Evolutionary conservation across 2,329 filamentous ascomycete genomes (phyloP), one percentile per base, ranked within the genome.

Genomic region (Xylaria sp.): DNA sequence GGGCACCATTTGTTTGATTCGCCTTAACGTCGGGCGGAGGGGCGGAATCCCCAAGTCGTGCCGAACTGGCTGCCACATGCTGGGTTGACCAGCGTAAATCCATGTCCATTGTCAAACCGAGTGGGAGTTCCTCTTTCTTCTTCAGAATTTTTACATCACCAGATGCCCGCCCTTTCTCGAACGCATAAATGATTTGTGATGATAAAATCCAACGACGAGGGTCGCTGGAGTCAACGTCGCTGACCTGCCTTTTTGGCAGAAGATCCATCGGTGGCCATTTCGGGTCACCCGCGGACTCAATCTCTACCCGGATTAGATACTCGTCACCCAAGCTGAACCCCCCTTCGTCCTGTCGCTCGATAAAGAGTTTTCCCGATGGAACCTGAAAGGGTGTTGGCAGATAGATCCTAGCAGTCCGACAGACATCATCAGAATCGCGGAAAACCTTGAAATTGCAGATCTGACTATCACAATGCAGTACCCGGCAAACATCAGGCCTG

Each of bases 381-480:
- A 89, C 79, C 45, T 81, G 81, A 68, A 89, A 88, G 0, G 86
- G 85, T 24, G 78, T 77, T 34, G 81, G 79, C 55, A 86, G 73
- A 70, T 84, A 82, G 30, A 88, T 79, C 55, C 84, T 82, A 12
- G 85, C 83, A 65, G 85, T 81, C 34, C 79, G 81, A 53, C 83
- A 81, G 58, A 81, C 80, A 32, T 81, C 83, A 59, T 82, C 79
- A 2, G 83, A 78, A 45, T 85, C 85, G 71, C 84, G 83, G 73
- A 83, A 85, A 2, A 85, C 79, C 60, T 81, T 83, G 69, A 89
- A 78, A 51, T 82, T 82, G 78, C 86, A 88, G 8, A 84, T 77
- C 73, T 88, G 85, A 69, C 83, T 87, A 73, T 86, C 83, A 70
- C 85, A 85, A 72, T 87, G 82, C 65, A 89, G 75, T 6, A 86